Evolutionary conservation across 1,284 basidiomycete genomes (phyloP), one percentile per base, ranked within the genome.

Genomic region (Schizophyllum commune): DNA sequence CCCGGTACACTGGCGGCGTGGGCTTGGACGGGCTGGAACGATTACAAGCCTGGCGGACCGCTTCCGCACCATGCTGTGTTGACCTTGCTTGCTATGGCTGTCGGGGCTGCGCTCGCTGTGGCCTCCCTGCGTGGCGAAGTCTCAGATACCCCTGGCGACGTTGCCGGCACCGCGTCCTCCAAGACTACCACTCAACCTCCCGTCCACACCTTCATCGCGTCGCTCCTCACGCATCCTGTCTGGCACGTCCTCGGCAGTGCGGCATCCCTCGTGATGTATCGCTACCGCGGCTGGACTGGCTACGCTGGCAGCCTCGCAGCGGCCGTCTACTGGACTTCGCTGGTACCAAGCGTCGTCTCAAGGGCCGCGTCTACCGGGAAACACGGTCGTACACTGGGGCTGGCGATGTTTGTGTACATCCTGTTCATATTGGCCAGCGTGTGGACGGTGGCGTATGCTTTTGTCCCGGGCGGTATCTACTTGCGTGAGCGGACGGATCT

Each of bases 361-460:
- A 72, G 71, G 19, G 77, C 81, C 54, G 75, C 77, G 8, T 67
- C 71, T 32, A 67, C 71, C 32, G 68, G 70, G n/a, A 69, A 71
- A 20, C 70, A 22, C 6, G 59, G 61, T 13, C 33, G 59, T 4
- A 59, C 56, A 4, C 59, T 79, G 0, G 82, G 77, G 17, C 76
- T 77, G 2, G 83, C 85, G 6, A 83, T 89, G 74, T 68, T 86
- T n/a, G 74, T 86, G 13, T 86, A 88, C 61, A 81, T 81, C 61
- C 51, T 92, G 34, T 75, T 94, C 58, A 84, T 83, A 62, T 78
- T 94, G 19, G 83, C 85, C 27, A 88, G 85, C 63, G 84, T 90
- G 5, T 86, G 92, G 73, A 95, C 94, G 0, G 92, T 94, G 56
- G 95, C 95, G 0, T 97, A 98, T 73, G 95, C 94, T 0, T 97